Conservation (phyloP, 177 flowering plant genomes). For the Vitis hybrid region DNA sequence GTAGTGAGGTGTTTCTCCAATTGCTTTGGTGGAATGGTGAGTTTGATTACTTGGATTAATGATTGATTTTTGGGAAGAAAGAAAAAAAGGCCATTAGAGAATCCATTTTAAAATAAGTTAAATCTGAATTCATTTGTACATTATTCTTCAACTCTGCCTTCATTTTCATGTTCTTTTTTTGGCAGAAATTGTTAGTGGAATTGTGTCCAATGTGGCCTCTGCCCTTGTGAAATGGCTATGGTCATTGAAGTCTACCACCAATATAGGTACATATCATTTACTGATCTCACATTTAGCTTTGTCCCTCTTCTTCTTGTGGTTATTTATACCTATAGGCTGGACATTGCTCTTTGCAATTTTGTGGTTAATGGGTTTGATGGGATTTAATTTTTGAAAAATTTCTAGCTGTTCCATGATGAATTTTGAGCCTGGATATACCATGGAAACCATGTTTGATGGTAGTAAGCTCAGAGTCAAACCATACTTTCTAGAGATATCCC, state of each 20-base stretch:
- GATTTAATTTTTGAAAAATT: slow-evolving; percentile 14
- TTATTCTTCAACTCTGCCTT: not conserved
- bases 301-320: not conserved
- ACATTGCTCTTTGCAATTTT: not conserved
- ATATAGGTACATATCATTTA: slow-evolving; percentile 15
- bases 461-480: slow-evolving; percentile 44
- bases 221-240: slow-evolving; percentile 43
- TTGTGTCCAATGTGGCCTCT: slow-evolving; percentile 43
- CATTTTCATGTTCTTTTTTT: not conserved
- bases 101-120: too few species aligned
- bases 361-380: not conserved
- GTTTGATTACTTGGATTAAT: too few species aligned
- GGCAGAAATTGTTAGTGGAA: slow-evolving; percentile 36
- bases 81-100: too few species aligned
- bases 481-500: slow-evolving; percentile 28
- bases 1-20: too few species aligned
- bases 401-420: slow-evolving; percentile 41
- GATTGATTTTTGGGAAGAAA: accelerated
- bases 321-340: not conserved
- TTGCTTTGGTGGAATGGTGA: too few species aligned
- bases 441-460: slow-evolving; percentile 52
- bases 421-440: slow-evolving; percentile 41
- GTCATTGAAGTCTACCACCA: slow-evolving; percentile 36
- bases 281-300: not conserved
- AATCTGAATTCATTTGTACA: not conserved